phyloP scores from a whole-genome alignment of 2,329 filamentous ascomycete species.

The Trichoderma sp. region DNA sequence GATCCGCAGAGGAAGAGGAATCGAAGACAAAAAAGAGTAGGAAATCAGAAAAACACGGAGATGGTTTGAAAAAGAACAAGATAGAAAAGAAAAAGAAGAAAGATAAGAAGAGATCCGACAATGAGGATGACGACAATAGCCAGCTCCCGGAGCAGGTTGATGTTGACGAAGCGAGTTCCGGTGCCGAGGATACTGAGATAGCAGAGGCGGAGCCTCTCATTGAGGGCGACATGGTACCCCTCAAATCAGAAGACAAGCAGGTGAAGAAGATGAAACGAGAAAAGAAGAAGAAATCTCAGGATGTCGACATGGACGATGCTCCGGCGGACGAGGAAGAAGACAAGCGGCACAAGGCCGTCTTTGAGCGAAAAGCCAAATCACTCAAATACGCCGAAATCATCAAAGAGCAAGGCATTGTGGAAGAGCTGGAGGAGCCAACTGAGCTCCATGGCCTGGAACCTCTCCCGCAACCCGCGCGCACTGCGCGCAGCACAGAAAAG shows the following conservation, averaged over 20 bases:
- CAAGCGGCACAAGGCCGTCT: conserved; percentile 47
- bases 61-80: conserved; percentile 30
- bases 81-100: conserved; percentile 30
- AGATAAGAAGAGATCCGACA: background rate
- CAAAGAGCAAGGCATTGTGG: conserved; percentile 32
- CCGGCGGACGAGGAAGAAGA: conserved; percentile 31
- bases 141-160: background rate
- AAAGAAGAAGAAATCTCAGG: conserved; percentile 32
- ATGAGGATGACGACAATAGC: conserved; percentile 22
- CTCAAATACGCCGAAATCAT: conserved; percentile 46
- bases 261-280: conserved; percentile 22
- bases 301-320: conserved; percentile 24
- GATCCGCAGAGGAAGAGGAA: background rate
- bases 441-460: conserved; percentile 69
- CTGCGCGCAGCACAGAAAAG: conserved; percentile 53
- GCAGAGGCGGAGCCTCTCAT: background rate
- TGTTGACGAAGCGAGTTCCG: background rate
- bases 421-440: conserved; percentile 36
- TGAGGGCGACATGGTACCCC: background rate
- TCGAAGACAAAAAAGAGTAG: conserved; percentile 36
- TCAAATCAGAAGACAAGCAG: conserved; percentile 16
- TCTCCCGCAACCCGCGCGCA: conserved; percentile 71
- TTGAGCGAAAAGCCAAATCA: conserved; percentile 56
- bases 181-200: conserved; percentile 17
- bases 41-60: conserved; percentile 28